Base-by-base conservation (phyloP, 345 rosid genomes). In the Brassica carinata region DNA sequence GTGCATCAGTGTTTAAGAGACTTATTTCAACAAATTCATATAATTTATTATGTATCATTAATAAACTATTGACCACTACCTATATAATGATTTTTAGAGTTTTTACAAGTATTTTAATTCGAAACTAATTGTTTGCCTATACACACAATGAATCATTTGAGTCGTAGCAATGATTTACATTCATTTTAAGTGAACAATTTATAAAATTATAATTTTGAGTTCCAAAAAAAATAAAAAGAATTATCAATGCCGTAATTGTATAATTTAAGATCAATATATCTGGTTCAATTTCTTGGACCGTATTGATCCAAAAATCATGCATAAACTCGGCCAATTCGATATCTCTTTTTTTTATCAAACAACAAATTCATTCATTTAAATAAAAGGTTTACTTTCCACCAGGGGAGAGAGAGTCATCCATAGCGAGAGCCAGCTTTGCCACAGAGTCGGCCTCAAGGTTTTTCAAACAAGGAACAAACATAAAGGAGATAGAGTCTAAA, bases 21-120 rank as follows among this genome's bases (percentile, higher is more conserved):
- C 11, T 26, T 67, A 58, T 36, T 62, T 59, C 74, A 76, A 59
- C 79, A 58, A 8, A 45, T 45, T 76, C 61, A 76, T 15, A 48
- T 31, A 6, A 74, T 29, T 29, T 30, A 64, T 48, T 31, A 74
- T 74, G 70, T 30, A 64, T 29, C 69, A 73, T 63, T 43, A n/a
- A 74, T 74, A 11, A 45, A 14, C 62, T 45, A 8, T 43, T 63
- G 61, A 27, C 61, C 43, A 43, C 40, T 15, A 34, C 34, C 0
- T 8, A 18, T 15, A 43, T 1, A 43, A 43, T 3, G 51, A 17
- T 57, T 2, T 11, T 57, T 7, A 57, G 26, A 7, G 18, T 57
- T 57, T 15, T 57, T 5, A 5, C 7, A n/a, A 5, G 23, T 15
- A 53, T 53, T 53, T n/a, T 15, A 53, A 6, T 5, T 53, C 17